Evolutionary conservation across 768 basidiomycete genomes (phyloP).

Genomic region (Boletus subparvulus): DNA sequence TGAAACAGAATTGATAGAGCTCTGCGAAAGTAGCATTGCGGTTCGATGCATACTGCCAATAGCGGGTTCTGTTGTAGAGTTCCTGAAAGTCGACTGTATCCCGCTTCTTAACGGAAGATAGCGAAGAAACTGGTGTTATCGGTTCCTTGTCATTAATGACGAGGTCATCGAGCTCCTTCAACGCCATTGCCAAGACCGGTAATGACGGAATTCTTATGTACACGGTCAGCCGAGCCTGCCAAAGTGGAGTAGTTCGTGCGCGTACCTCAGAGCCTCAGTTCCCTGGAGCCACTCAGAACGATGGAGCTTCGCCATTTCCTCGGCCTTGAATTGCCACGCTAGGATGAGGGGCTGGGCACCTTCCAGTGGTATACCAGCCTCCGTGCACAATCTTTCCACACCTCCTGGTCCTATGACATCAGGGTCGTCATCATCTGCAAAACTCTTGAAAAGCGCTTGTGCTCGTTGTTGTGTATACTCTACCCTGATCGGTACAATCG

Average conservation of each 20-base stretch:
- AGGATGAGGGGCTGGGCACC: conserved; percentile 70
- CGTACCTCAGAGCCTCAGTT: conserved; percentile 46
- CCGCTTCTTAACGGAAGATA: conserved; percentile 35
- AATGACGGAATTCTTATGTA: conserved; percentile 50
- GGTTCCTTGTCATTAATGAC: conserved; percentile 50
- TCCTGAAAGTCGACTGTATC: conserved; percentile 28
- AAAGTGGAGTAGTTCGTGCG: not conserved
- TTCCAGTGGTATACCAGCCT: conserved; percentile 71
- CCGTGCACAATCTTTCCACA: conserved; percentile 66
- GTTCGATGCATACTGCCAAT: conserved; percentile 50
- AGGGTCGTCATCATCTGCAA: conserved; percentile 53
- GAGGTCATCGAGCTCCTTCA: conserved; percentile 64
- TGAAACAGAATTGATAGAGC: conserved; percentile 71
- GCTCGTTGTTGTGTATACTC: conserved; percentile 54
- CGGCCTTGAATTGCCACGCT: conserved; percentile 70
- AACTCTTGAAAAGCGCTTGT: conserved; percentile 56
- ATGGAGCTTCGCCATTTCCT: conserved; percentile 72
- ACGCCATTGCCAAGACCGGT: conserved; percentile 45
- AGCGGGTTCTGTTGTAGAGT: conserved; percentile 55
- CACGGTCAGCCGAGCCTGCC: not conserved
- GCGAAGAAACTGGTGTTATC: conserved; percentile 23
- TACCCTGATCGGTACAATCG: conserved; percentile 8
- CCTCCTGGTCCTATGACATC: conserved; percentile 68
- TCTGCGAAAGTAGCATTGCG: conserved; percentile 54
- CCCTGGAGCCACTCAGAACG: conserved; percentile 71